Evolutionary conservation across 257 asterid species (phyloP).

Genomic region (Solanum bulbocastanum): DNA sequence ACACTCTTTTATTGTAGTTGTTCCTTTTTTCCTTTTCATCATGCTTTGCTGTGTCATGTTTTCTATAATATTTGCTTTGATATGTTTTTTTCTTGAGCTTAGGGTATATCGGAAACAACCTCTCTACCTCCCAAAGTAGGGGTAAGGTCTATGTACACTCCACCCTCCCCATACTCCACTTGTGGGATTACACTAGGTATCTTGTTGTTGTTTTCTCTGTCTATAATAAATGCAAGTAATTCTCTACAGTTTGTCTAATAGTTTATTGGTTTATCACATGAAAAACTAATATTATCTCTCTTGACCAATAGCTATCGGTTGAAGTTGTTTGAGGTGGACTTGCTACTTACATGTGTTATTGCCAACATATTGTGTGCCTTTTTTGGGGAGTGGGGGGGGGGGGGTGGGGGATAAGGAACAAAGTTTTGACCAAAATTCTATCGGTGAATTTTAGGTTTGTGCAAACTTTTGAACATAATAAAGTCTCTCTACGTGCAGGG

Average conservation of each 20-base stretch:
- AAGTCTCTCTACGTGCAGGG: background rate
- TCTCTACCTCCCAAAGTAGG: background rate
- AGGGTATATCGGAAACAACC: background rate
- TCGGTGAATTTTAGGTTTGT: background rate
- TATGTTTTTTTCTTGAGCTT: background rate
- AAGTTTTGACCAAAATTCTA: background rate
- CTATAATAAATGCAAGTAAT: background rate
- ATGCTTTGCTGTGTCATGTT: background rate
- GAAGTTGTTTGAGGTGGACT: background rate
- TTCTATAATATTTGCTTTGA: background rate
- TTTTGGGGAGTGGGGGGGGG: background rate
- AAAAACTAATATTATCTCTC: background rate
- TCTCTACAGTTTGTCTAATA: background rate
- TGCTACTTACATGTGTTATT: background rate
- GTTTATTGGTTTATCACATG: background rate
- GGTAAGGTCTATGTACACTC: background rate
- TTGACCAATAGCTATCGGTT: background rate
- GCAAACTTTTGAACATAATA: background rate
- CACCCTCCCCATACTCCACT: background rate
- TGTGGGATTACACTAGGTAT: background rate
- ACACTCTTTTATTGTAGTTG: background rate
- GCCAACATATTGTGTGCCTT: background rate
- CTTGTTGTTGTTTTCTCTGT: background rate
- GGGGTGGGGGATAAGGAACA: background rate
- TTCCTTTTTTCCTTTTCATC: background rate